A percentile compares a stretch with the other conserved stretches of the same genome.
phyloP scores from a whole-genome alignment of 1,284 basidiomycete genomes.

The Ustilago shanxiensis region DNA sequence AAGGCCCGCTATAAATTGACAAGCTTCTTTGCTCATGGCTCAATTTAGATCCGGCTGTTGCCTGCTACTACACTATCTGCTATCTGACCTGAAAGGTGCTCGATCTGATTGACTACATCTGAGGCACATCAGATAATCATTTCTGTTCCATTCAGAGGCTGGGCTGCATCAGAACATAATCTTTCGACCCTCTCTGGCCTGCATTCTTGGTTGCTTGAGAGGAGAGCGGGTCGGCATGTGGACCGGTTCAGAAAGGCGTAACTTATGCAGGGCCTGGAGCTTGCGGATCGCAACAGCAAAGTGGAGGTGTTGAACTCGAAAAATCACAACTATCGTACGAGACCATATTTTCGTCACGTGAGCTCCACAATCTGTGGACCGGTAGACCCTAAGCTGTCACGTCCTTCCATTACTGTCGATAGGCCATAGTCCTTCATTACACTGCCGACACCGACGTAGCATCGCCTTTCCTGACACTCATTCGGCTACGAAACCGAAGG shows the following conservation, averaged over 20 bases:
- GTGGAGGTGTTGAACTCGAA: constrained; percentile 38
- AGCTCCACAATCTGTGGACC: constrained; percentile 12
- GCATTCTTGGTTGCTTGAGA: neutral
- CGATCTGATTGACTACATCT: neutral
- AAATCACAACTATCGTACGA: constrained; percentile 22
- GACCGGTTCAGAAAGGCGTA: neutral
- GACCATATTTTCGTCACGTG: constrained; percentile 21
- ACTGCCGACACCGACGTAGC: neutral
- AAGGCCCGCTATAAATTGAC: neutral
- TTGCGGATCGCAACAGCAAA: neutral
- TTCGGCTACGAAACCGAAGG: too few relatives aligned
- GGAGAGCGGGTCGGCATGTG: neutral
- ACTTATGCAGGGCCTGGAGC: constrained; percentile 1
- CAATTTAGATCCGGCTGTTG: neutral
- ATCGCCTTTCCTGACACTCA: too few relatives aligned
- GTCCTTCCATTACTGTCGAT: neutral
- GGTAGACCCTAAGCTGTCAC: neutral
- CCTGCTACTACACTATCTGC: neutral
- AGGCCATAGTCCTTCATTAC: too few relatives aligned
- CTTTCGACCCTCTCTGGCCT: too few relatives aligned
- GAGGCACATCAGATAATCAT: too few relatives aligned
- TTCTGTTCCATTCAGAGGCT: too few relatives aligned
- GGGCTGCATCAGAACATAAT: too few relatives aligned
- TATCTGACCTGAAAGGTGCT: constrained; percentile 10
- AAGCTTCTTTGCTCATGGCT: too few relatives aligned